A percentile compares a stretch with the other conserved stretches of the same genome.
Conservation (phyloP, 768 basidiomycete genomes). For the Thelephora aurantiotincta region DNA sequence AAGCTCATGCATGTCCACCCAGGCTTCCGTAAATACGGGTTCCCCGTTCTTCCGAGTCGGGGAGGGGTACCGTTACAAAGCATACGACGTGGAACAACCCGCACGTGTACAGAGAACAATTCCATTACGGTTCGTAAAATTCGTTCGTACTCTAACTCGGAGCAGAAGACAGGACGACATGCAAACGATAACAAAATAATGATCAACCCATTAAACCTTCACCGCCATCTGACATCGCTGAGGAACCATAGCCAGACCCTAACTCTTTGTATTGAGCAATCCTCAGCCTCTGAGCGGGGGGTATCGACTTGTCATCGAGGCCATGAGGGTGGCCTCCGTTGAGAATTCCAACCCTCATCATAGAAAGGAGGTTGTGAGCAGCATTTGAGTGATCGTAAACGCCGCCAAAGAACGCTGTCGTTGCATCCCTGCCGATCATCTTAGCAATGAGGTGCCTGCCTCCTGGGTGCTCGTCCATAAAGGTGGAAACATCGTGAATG, state of each 20-base stretch:
- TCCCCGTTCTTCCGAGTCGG: too few species aligned
- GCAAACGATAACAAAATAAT: too few species aligned
- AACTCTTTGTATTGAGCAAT: slow-evolving; percentile 26
- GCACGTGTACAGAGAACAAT: too few species aligned
- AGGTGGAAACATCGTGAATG: slow-evolving; percentile 79
- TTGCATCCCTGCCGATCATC: slow-evolving; percentile 82
- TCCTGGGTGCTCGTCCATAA: slow-evolving; percentile 87
- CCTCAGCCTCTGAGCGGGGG: slow-evolving; percentile 33
- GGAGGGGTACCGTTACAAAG: too few species aligned
- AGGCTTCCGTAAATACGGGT: too few species aligned
- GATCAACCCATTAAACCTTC: slow-evolving; percentile 20
- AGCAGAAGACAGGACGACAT: background rate
- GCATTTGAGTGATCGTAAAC: slow-evolving; percentile 85
- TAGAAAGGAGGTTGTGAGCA: slow-evolving; percentile 50
- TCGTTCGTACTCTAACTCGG: too few species aligned
- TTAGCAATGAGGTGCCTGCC: slow-evolving; percentile 75
- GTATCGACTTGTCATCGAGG: slow-evolving; percentile 29
- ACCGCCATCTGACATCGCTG: slow-evolving; percentile 20
- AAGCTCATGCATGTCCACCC: too few species aligned
- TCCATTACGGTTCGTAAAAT: too few species aligned
- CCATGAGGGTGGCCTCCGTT: slow-evolving; percentile 40
- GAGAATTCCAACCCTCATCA: slow-evolving; percentile 47
- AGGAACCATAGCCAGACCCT: slow-evolving; percentile 18
- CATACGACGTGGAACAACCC: too few species aligned
- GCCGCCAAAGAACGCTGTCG: slow-evolving; percentile 89